Evolutionary conservation across 768 basidiomycete species (phyloP), one percentile per base, ranked within the genome.

Genomic region (Rhizopogon rudus): DNA sequence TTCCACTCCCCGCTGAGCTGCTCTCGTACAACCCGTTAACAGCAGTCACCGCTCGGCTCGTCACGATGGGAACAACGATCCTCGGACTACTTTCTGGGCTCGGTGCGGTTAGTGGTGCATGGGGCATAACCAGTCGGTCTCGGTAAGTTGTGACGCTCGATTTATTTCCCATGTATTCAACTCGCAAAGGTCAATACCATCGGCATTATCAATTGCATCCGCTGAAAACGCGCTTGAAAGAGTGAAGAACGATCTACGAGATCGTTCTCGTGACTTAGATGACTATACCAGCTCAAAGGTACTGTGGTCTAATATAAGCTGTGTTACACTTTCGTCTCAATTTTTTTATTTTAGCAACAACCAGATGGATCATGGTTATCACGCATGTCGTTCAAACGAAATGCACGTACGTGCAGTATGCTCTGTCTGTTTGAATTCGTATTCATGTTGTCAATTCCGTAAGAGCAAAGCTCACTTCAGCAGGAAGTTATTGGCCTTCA

Each of bases 81-180:
- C 82, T 93, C n/a, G 91, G 91, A 5, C 65, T 84, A 3, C 75
- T 93, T 5, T 90, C 91, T 0, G 91, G 91, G 0, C 87, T 90
- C 57, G 90, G 90, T 58, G 85, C 88, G 3, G 75, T 88, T 46
- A 83, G 78, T 58, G 84, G 80, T 44, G 79, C 82, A 0, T 88
- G 88, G 87, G 71, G 61, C 8, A 52, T 29, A 17, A 12, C 50
- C 52, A 53, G 7, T 10, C 5, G 33, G 22, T 49, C 48, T 49
- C 48, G 33, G 48, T 49, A 35, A 49, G 48, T 25, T 49, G 35
- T 12, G 13, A 29, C 41, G 6, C 17, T 29, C 45, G 25, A 29
- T 7, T 25, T 4, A 49, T 28, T 33, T 29, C 4, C 13, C 14
- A 44, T 17, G 6, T 51, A 29, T 29, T 55, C 49, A 56, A 44